These are phyloP conservation scores for Talaromyces sp. DNA, from an alignment of 2,329 filamentous ascomycete species.

Conservation along the genomic window DNA sequence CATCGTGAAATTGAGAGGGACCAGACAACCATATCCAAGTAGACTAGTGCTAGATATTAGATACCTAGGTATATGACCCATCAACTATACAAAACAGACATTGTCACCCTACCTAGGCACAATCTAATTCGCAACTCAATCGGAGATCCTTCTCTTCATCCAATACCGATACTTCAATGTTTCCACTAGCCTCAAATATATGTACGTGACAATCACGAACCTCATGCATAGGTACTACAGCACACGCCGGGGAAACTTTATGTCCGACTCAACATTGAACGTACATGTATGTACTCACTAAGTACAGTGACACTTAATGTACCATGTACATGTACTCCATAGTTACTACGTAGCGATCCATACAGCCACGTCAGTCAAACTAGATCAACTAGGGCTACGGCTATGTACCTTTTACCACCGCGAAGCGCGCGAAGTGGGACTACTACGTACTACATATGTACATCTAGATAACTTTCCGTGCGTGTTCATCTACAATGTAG, in stretches of 20 bases:
- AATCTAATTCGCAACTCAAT: not conserved
- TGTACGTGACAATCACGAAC: not conserved
- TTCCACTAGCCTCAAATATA: not conserved
- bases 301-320: not conserved
- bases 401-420: not conserved
- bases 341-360: not conserved
- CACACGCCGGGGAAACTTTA: not conserved
- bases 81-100: not conserved
- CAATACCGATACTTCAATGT: not conserved
- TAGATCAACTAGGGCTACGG: not conserved
- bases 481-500: not conserved
- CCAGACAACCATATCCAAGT: too few relatives aligned
- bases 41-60: too few relatives aligned
- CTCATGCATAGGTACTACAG: not conserved
- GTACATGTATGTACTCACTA: not conserved
- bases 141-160: not conserved
- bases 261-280: too few relatives aligned
- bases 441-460: not conserved
- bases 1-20: not conserved
- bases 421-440: not conserved
- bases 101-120: not conserved
- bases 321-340: not conserved
- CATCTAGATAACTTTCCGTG: not conserved
- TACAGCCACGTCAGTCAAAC: slow-evolving; percentile 10
- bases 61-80: too few relatives aligned